These are phyloP conservation scores for Tolypocladium ophioglossoides DNA, from an alignment of 2,329 filamentous ascomycete species.

Conservation along the genomic window DNA sequence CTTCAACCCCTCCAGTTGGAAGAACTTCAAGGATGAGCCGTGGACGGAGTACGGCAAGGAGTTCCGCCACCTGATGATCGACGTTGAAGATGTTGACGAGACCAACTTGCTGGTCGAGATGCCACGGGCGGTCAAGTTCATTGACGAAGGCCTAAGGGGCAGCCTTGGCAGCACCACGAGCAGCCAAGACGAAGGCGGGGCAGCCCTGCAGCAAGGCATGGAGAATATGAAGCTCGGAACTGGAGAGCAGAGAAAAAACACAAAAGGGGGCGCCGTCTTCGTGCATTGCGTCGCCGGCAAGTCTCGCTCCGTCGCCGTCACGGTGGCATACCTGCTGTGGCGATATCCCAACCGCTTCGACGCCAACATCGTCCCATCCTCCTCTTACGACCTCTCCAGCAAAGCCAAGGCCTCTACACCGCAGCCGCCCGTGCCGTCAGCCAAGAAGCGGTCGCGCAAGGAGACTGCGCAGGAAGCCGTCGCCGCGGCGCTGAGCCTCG, in stretches of 20 bases:
- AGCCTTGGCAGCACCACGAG: conserved; percentile 9
- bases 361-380: conserved; percentile 21
- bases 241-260: conserved; percentile 3
- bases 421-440: conserved; percentile 1
- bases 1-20: conserved; percentile 29
- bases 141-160: conserved; percentile 50
- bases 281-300: conserved; percentile 87
- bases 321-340: conserved; percentile 77
- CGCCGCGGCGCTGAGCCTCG: conserved; percentile 51
- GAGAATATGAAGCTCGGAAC: neutral
- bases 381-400: conserved; percentile 9
- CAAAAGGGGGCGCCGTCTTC: conserved; percentile 33
- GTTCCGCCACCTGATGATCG: conserved; percentile 66
- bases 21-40: conserved; percentile 37
- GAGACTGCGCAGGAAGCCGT: conserved; percentile 38
- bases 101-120: conserved; percentile 79
- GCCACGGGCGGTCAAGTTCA: conserved; percentile 69
- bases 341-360: conserved; percentile 45
- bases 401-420: neutral
- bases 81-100: conserved; percentile 85
- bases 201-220: conserved; percentile 3
- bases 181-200: conserved; percentile 1
- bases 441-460: conserved; percentile 12
- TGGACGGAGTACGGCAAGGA: conserved; percentile 39
- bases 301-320: conserved; percentile 77